Evolutionary conservation across 257 asterid species (phyloP).

Genomic region (Gentiana macrophylla): DNA sequence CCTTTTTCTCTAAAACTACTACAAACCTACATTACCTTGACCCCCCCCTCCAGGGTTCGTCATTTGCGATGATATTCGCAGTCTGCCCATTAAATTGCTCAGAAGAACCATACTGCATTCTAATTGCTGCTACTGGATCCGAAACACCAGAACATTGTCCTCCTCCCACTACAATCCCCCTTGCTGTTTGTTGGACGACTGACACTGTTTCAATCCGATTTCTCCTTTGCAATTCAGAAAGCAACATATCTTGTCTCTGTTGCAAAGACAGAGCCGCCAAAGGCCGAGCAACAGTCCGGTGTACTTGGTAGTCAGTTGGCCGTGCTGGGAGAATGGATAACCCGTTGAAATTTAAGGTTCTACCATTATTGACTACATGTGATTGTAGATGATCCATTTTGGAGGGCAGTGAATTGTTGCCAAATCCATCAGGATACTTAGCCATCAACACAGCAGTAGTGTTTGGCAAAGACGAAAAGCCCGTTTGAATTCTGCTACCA

Average conservation of each 20-base stretch:
- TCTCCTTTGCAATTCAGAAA: constrained; percentile 63
- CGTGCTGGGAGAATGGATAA: constrained; percentile 36
- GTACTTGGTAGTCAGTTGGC: constrained; percentile 31
- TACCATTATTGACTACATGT: constrained; percentile 24
- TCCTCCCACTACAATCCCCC: constrained; percentile 45
- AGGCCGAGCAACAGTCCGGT: constrained; percentile 37
- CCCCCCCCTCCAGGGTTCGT: constrained; percentile 53
- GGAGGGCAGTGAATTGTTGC: constrained; percentile 30
- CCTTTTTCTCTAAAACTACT: constrained; percentile 22
- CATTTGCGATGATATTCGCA: constrained; percentile 39
- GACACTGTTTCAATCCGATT: constrained; percentile 44
- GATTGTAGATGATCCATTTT: constrained; percentile 36
- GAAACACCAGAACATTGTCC: constrained; percentile 62
- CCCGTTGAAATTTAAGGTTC: constrained; percentile 33
- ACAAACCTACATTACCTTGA: constrained; percentile 74
- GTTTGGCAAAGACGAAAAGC: constrained; percentile 47
- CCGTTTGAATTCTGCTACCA: constrained; percentile 37
- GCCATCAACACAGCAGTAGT: constrained; percentile 44
- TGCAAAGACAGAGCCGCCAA: constrained; percentile 52
- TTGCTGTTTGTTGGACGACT: constrained; percentile 37
- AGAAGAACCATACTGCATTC: constrained; percentile 62
- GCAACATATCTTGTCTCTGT: constrained; percentile 34
- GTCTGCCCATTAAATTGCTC: constrained; percentile 41
- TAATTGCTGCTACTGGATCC: constrained; percentile 79
- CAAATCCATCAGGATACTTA: constrained; percentile 73